Evolutionary conservation across 2,329 filamentous ascomycete genomes (phyloP), one percentile per base, ranked within the genome.

Genomic region (Stachybotrys chartarum): DNA sequence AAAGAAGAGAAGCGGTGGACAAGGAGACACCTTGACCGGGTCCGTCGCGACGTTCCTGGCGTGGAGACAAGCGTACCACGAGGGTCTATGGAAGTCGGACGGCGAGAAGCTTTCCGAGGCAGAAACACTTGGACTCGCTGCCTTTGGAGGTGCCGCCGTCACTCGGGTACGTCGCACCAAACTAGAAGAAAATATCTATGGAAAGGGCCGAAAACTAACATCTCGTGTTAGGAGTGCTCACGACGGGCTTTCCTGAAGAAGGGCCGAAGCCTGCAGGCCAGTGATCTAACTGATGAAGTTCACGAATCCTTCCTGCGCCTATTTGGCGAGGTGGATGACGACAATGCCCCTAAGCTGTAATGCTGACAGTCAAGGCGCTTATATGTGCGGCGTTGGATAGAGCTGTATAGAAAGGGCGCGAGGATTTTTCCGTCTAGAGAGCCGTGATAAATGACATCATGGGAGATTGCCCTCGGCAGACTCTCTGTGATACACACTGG

Each of bases 11-110:
- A 93, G 90, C 56, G 94, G 93, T 51, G 94, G 94, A 0, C 94
- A 99, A 73, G 94, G 94, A 1, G 94, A 99, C 73, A 97, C 94
- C 5, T 76, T 99, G 61, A 97, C 94, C 0, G 94, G 94, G 1
- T 86, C 86, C 39, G 76, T 99, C 60, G 94, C 89, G 1, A 97
- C 94, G 4, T 84, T 99, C 61, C 72, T 97, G 60, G 92, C 84
- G 1, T 99, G 93, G 86, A 81, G 93, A 58, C 86, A 86, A 68
- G 91, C 91, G 24, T 99, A 99, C 70, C 77, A 91, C 54, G 89
- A 96, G 56, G 79, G 80, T 31, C 71, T 97, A 5, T 97, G 93
- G 93, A 78, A 83, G 57, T 72, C 76, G 7, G 75, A 78, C 45
- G 72, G 63, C 63, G 75, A 69, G 17, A 73, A 76, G 18, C 66